phyloP scores from a whole-genome alignment of 192 early-diverging fungal species.

The Geosiphon pyriformis region DNA sequence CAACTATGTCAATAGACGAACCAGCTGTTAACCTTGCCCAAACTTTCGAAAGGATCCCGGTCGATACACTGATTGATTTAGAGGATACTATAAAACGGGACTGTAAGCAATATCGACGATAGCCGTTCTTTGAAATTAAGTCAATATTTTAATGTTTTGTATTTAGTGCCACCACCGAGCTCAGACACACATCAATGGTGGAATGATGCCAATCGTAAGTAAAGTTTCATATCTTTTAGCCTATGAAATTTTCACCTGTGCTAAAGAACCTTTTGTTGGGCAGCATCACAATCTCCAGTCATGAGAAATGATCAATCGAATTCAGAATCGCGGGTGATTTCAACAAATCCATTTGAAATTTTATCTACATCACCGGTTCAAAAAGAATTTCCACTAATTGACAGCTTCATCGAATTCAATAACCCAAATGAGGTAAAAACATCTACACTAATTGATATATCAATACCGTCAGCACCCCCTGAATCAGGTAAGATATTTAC shows the following conservation, averaged over 20 bases:
- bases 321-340: neutral
- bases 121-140: too few species aligned
- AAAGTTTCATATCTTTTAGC: neutral
- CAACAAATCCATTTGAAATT: neutral
- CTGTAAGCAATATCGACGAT: neutral
- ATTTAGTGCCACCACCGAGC: constrained; percentile 47
- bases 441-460: neutral
- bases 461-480: neutral
- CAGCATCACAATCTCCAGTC: neutral
- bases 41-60: neutral
- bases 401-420: neutral
- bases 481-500: neutral
- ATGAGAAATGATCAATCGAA: neutral
- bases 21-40: too few species aligned
- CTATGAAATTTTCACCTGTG: neutral
- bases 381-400: neutral
- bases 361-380: neutral
- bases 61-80: constrained; percentile 12
- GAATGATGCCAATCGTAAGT: constrained; percentile 35
- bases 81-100: neutral
- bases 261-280: neutral
- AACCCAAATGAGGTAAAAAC: neutral
- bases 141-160: constrained; percentile 3
- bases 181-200: constrained; percentile 51
- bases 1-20: too few species aligned